phyloP scores from a whole-genome alignment of 2,329 filamentous ascomycete genomes.

The Fusarium sp. region DNA sequence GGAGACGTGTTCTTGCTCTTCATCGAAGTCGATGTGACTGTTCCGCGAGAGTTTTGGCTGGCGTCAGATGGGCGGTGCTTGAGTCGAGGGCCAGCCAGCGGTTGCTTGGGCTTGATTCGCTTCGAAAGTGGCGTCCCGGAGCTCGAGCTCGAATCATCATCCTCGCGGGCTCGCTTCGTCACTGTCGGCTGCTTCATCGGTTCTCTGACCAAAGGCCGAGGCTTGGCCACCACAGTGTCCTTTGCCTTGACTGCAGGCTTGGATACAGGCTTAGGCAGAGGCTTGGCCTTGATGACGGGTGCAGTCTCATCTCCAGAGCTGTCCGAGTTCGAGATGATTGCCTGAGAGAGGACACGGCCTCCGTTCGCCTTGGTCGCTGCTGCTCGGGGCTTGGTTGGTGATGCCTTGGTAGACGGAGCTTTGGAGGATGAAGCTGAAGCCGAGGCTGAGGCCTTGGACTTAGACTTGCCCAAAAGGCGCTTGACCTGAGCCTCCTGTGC shows the following conservation, averaged over 20 bases:
- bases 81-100: slow-evolving; percentile 47
- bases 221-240: slow-evolving; percentile 49
- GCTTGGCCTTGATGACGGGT: slow-evolving; percentile 49
- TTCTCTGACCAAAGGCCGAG: slow-evolving; percentile 46
- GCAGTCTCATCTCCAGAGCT: slow-evolving; percentile 64
- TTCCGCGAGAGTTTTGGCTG: slow-evolving; percentile 60
- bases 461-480: slow-evolving; percentile 58
- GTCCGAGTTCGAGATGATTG: slow-evolving; percentile 68
- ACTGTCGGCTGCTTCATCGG: slow-evolving; percentile 50
- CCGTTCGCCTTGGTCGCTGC: slow-evolving; percentile 51
- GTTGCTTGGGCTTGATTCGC: slow-evolving; percentile 65
- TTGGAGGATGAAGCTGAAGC: slow-evolving; percentile 34
- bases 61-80: slow-evolving; percentile 63
- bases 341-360: slow-evolving; percentile 65
- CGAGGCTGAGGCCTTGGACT: slow-evolving; percentile 51
- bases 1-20: slow-evolving; percentile 69
- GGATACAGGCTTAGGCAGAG: slow-evolving; percentile 29
- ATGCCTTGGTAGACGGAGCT: slow-evolving; percentile 49
- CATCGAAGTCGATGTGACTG: slow-evolving; percentile 53
- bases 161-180: slow-evolving; percentile 65
- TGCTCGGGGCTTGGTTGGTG: slow-evolving; percentile 58
- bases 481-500: slow-evolving; percentile 69
- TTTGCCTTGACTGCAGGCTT: slow-evolving; percentile 45
- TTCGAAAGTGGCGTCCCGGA: slow-evolving; percentile 70
- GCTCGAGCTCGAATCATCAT: slow-evolving; percentile 69